Evolutionary conservation across 495 filamentous ascomycete species (phyloP).

Genomic region (Pseudomonodictys pantanalensis): DNA sequence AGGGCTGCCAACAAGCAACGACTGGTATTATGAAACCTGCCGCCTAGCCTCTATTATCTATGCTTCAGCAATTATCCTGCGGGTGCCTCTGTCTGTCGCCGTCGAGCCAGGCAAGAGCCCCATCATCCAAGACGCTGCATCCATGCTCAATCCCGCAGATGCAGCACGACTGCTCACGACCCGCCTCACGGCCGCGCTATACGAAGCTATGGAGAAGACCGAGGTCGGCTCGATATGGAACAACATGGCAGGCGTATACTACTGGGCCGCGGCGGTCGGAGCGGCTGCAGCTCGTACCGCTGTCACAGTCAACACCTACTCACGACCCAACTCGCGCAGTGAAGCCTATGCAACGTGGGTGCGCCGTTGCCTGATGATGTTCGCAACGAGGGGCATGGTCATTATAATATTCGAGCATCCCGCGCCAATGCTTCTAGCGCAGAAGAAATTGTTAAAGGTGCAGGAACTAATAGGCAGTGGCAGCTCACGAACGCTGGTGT

Average conservation of each 20-base stretch:
- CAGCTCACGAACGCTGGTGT: neutral
- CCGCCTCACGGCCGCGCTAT: constrained; percentile 9
- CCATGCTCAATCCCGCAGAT: neutral
- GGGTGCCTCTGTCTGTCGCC: constrained; percentile 22
- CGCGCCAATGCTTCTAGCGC: constrained; percentile 7
- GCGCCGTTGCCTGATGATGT: constrained; percentile 27
- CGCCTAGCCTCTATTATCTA: constrained; percentile 31
- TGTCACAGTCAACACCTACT: neutral
- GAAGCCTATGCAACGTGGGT: constrained; percentile 22
- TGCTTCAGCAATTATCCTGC: constrained; percentile 14
- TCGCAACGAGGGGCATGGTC: constrained; percentile 13
- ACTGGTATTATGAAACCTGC: constrained; percentile 30
- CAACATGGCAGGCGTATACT: constrained; percentile 27
- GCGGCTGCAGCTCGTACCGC: constrained; percentile 22
- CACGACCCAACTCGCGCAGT: neutral
- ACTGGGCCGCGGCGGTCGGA: constrained; percentile 23
- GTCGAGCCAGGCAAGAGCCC: neutral
- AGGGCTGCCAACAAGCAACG: constrained; percentile 7
- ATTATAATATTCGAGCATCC: constrained; percentile 24
- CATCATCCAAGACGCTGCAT: neutral
- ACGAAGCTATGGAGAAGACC: constrained; percentile 13
- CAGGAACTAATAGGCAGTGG: constrained; percentile 22
- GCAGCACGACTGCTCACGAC: neutral
- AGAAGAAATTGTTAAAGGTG: constrained; percentile 22
- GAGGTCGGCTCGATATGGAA: constrained; percentile 20